Percentiles rank a stretch among this genome's conserved stretches.
Conservation (phyloP, 169 alveolate genomes). For the Eimeria praecox region DNA sequence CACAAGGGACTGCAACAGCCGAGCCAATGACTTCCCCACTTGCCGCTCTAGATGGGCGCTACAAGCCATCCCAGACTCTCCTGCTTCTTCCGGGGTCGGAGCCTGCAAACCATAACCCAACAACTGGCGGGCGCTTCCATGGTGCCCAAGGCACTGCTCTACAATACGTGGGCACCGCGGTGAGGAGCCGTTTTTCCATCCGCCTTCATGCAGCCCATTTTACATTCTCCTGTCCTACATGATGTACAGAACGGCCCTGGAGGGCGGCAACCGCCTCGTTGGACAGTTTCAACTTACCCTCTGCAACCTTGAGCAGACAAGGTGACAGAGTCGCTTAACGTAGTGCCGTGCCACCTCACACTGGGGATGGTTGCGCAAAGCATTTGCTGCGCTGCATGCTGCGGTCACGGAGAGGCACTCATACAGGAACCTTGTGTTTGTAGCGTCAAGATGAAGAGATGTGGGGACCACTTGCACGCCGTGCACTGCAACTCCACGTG, state of each 20-base stretch:
- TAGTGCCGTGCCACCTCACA: conserved; percentile 61
- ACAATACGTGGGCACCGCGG: neutral
- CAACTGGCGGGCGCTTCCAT: neutral
- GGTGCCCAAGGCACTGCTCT: neutral
- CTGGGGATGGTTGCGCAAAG: conserved; percentile 38
- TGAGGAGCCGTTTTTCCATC: neutral
- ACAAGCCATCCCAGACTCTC: neutral
- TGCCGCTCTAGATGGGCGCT: conserved; percentile 5
- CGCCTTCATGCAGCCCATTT: neutral
- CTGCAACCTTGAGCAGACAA: conserved; percentile 34
- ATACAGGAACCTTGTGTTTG: neutral
- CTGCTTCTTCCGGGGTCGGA: neutral
- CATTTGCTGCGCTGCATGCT: conserved; percentile 53
- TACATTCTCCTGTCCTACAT: neutral
- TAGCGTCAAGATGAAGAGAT: neutral
- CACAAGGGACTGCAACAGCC: conserved; percentile 63
- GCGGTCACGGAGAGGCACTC: conserved; percentile 47
- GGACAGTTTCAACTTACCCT: neutral
- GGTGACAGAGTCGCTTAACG: conserved; percentile 31
- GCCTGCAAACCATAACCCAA: neutral
- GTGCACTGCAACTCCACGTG: neutral
- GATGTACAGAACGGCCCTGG: neutral
- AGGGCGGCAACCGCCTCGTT: neutral
- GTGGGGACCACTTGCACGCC: neutral
- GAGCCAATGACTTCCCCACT: conserved; percentile 54